phyloP scores from a whole-genome alignment of 1,139 yeast species.

The Saccharomyces pastorianus region DNA sequence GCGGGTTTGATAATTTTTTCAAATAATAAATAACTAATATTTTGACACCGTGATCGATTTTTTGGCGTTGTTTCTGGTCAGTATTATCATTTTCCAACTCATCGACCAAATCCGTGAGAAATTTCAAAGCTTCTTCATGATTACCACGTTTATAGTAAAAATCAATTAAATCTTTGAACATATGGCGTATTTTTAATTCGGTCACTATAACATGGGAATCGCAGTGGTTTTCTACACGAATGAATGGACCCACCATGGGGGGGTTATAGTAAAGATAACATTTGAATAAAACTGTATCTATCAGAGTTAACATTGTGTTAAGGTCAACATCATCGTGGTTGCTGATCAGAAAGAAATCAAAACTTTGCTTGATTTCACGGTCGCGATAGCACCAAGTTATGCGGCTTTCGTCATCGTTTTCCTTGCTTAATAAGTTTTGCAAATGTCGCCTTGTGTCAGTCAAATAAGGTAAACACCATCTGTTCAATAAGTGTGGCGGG shows the following conservation, averaged over 20 bases:
- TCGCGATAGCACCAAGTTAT: constrained; percentile 21
- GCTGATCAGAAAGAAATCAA: constrained; percentile 25
- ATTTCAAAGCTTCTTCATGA: constrained; percentile 61
- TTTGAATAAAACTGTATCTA: constrained; percentile 74
- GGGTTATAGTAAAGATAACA: constrained; percentile 65
- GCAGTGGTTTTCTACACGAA: constrained; percentile 69
- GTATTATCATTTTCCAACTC: constrained; percentile 23
- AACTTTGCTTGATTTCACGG: constrained; percentile 16
- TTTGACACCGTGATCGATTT: constrained; percentile 21
- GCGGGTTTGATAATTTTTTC: constrained; percentile 46
- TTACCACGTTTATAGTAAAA: constrained; percentile 59
- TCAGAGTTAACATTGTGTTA: constrained; percentile 39
- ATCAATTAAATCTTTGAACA: constrained; percentile 66
- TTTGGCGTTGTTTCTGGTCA: constrained; percentile 21
- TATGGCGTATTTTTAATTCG: constrained; percentile 43
- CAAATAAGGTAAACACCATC: constrained; percentile 44
- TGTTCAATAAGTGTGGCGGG: constrained; percentile 39
- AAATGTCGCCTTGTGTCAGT: constrained; percentile 44
- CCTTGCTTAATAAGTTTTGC: constrained; percentile 25
- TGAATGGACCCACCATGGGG: constrained; percentile 70
- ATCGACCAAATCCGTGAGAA: constrained; percentile 35
- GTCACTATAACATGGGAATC: constrained; percentile 54
- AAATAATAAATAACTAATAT: constrained; percentile 45
- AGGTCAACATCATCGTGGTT: constrained; percentile 30
- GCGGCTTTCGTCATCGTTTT: constrained; percentile 7